A percentile compares a stretch with the other conserved stretches of the same genome.
These are phyloP conservation scores for Uronychia setigera DNA, from an alignment of 73 alveolate species.

Conservation along the genomic window DNA sequence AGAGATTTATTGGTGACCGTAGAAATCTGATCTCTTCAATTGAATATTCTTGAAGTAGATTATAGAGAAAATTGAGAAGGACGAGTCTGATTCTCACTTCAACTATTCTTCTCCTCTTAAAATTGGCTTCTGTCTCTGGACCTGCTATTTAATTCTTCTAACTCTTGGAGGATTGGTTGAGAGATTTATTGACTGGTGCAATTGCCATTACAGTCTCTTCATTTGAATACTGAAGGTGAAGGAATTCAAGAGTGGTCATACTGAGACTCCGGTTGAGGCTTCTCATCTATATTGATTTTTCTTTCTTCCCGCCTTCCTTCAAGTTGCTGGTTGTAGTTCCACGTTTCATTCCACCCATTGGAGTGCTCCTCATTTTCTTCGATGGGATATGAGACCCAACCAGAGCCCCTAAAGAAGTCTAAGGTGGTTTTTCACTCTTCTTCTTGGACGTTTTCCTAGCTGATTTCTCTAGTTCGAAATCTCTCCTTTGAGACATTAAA, in stretches of 20 bases:
- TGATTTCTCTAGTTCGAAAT: conserved; percentile 74
- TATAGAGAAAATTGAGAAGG: conserved; percentile 12
- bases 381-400: not conserved
- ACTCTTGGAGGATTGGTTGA: no score
- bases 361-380: not conserved
- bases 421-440: not conserved
- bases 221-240: not conserved
- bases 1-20: conserved; percentile 23
- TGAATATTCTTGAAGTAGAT: conserved; percentile 23
- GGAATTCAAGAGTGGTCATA: not conserved
- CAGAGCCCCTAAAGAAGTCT: not conserved
- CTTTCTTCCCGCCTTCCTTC: not conserved
- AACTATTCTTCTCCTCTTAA: not conserved
- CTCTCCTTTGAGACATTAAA: conserved; percentile 86
- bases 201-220: not conserved
- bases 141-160: no score
- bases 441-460: conserved; percentile 69
- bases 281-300: not conserved
- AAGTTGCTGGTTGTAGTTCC: not conserved
- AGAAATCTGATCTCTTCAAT: conserved; percentile 40
- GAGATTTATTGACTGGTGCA: no score
- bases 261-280: not conserved
- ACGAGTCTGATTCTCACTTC: conserved; percentile 29
- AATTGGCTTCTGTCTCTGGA: not conserved
- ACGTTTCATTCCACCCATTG: not conserved